Evolutionary conservation across 345 rosid species (phyloP).

Genomic region (Zanthoxylum bungeanum): DNA sequence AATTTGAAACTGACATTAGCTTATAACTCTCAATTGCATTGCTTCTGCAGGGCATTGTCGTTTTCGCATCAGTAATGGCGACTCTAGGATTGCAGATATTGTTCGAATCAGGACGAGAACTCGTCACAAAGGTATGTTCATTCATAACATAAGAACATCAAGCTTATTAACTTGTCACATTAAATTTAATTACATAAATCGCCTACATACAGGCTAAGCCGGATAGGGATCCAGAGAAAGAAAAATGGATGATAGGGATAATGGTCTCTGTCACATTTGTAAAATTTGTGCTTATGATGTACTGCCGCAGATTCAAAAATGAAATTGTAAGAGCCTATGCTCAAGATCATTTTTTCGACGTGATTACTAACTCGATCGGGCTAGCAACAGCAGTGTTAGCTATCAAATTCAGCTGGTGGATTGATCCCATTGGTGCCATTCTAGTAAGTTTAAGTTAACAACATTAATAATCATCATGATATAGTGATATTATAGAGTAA

Average conservation of each 20-base stretch:
- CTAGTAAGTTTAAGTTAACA: conserved; percentile 44
- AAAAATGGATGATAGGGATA: conserved; percentile 57
- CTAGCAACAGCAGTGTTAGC: conserved; percentile 45
- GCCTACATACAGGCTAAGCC: conserved; percentile 45
- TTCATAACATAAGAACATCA: neutral
- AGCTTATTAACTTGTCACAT: neutral
- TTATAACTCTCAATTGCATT: no score
- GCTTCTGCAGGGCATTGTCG: conserved; percentile 44
- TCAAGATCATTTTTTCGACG: conserved; percentile 58
- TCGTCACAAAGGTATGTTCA: conserved; percentile 29
- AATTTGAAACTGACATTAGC: neutral
- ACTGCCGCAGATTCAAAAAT: conserved; percentile 42
- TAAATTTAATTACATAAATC: no score
- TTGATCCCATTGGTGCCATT: conserved; percentile 55
- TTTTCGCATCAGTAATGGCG: conserved; percentile 56
- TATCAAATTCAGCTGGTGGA: conserved; percentile 48
- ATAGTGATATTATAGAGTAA: no score
- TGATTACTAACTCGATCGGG: conserved; percentile 50
- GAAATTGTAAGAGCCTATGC: conserved; percentile 47
- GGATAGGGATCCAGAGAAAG: conserved; percentile 42
- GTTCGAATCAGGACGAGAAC: conserved; percentile 55
- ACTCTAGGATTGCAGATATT: conserved; percentile 52
- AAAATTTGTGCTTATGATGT: conserved; percentile 34
- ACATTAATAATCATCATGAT: no score
- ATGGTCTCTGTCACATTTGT: conserved; percentile 46